These are phyloP conservation scores for Arthrobotrys megalospora DNA, from an alignment of 2,329 filamentous ascomycete species.

Conservation along the genomic window DNA sequence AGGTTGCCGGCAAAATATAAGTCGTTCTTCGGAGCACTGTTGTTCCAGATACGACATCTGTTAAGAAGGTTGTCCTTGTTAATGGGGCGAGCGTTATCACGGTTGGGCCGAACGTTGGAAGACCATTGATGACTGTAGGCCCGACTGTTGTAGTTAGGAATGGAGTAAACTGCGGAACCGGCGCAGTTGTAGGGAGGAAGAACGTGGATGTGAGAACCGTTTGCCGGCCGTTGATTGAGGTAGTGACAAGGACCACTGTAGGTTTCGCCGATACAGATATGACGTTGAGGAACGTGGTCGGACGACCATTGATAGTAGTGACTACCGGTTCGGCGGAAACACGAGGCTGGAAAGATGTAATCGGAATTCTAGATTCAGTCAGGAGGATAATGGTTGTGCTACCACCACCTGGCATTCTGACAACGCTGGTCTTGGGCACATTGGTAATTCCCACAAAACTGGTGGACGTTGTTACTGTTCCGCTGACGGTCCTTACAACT, in stretches of 20 bases:
- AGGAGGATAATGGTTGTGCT: constrained; percentile 20
- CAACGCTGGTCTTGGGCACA: constrained; percentile 38
- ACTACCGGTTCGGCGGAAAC: constrained; percentile 40
- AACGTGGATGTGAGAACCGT: constrained; percentile 47
- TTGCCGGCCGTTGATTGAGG: constrained; percentile 42
- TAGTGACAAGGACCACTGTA: constrained; percentile 38
- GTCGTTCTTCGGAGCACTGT: constrained; percentile 33
- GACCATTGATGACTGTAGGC: constrained; percentile 54
- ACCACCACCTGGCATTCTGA: constrained; percentile 32
- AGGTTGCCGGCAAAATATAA: constrained; percentile 46
- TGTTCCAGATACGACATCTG: constrained; percentile 38
- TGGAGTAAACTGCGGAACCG: constrained; percentile 47
- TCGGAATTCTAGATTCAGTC: constrained; percentile 37
- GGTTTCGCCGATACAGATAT: constrained; percentile 23
- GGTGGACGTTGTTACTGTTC: constrained; percentile 31
- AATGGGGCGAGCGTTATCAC: constrained; percentile 40
- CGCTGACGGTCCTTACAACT: constrained; percentile 30
- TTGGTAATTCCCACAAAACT: constrained; percentile 46
- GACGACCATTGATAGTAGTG: constrained; percentile 46
- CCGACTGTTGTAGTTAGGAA: constrained; percentile 50
- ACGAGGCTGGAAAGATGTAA: constrained; percentile 43
- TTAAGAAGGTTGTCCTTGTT: constrained; percentile 42
- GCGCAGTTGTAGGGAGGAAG: constrained; percentile 34
- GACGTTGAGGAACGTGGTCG: constrained; percentile 34
- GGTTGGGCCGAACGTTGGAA: constrained; percentile 47